Evolutionary conservation across 768 basidiomycete genomes (phyloP), one percentile per base, ranked within the genome.

Genomic region (Hygrocybe punicea): DNA sequence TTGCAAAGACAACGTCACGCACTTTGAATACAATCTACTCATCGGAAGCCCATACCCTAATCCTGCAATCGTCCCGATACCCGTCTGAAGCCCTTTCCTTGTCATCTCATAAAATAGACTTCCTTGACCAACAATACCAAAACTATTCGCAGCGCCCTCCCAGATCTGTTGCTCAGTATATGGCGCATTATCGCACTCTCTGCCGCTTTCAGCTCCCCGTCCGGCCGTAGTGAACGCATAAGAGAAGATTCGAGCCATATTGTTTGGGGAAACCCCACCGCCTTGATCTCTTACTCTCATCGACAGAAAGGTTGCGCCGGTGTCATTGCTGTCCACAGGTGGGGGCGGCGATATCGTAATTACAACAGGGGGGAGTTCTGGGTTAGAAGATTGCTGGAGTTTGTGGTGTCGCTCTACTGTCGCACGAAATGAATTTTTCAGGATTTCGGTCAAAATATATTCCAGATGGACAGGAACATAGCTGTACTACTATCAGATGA

Each of bases 151-250:
- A 86, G 88, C 90, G n/a, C n/a, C n/a, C n/a, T n/a, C 87, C 17
- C 89, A 85, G n/a, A 89, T 73, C 60, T 88, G 81, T 64, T 91
- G 86, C 42, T 87, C 87, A 42, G 87, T 87, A 60, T 91, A 90
- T 1, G 90, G 89, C 0, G 89, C 89, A 33, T 83, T 86, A 4
- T 69, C 78, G 48, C 76, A 78, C 44, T 78, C 74, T 19, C 74
- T 76, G 5, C 67, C 62, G 36, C 60, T 67, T 4, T 61, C 54
- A 21, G 71, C 72, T 9, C 73, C 74, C 42, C 79, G 73, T 6
- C 84, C 86, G 3, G 91, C 91, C 4, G 93, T 93, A 4, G 92
- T 93, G 68, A 93, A 95, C 6, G 91, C 91, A 69, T 95, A 95
- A 16, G 91, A 92, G 71, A 95, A 95, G 55, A 95, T 89, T 45